phyloP scores from a whole-genome alignment of 129 eudicot genomes.

The Centrapalus pauciflorus region DNA sequence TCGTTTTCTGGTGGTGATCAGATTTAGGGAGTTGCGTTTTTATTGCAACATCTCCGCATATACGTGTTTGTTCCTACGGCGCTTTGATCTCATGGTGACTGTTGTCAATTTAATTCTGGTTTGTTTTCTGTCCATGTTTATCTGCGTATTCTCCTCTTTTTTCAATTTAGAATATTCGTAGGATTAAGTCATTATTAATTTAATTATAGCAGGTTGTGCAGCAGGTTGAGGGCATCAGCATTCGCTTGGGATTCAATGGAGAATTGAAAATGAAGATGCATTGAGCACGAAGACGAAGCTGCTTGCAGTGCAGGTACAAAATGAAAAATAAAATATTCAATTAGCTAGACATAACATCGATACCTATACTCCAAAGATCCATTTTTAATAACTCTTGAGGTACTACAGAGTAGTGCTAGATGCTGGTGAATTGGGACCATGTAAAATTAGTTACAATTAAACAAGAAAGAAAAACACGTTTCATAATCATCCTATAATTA shows the following conservation, averaged over 20 bases:
- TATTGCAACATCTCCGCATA: background rate
- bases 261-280: background rate
- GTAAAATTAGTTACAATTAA: no score
- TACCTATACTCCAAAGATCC: no score
- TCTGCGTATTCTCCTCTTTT: background rate
- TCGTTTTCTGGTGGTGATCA: slow-evolving; percentile 9
- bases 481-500: no score
- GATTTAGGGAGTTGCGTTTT: slow-evolving; percentile 3
- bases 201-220: slow-evolving; percentile 1
- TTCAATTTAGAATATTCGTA: background rate
- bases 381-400: no score
- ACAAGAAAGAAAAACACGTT: no score
- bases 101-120: background rate
- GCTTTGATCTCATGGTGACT: background rate
- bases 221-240: slow-evolving; percentile 14
- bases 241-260: background rate
- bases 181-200: background rate
- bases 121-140: background rate
- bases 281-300: background rate
- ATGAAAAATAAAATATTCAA: no score
- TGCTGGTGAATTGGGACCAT: no score
- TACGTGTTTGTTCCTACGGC: slow-evolving; percentile 5
- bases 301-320: slow-evolving; percentile 15
- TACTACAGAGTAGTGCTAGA: no score
- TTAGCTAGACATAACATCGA: no score